A percentile compares a stretch with the other conserved stretches of the same genome.
phyloP scores from a whole-genome alignment of 495 filamentous ascomycete species.

The Aspergillus nanangensis region DNA sequence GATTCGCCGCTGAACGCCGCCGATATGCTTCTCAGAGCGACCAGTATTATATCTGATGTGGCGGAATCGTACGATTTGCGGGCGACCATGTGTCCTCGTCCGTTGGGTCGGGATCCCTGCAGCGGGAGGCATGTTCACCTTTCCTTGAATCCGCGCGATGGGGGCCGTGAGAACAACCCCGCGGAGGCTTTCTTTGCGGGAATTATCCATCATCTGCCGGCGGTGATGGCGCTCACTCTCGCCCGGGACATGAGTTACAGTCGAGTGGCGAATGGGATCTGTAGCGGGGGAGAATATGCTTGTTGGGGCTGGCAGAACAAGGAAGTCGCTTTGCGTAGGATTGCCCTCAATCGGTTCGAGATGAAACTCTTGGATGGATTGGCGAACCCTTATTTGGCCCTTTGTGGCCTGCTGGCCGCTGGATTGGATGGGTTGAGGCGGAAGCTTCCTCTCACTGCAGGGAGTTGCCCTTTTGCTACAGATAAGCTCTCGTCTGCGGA shows the following conservation, averaged over 20 bases:
- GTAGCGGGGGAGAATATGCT: slow-evolving; percentile 71
- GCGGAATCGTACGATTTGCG: slow-evolving; percentile 46
- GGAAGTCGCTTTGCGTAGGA: slow-evolving; percentile 61
- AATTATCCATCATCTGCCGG: slow-evolving; percentile 56
- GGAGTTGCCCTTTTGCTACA: slow-evolving; percentile 51
- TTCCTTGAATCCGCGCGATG: slow-evolving; percentile 39
- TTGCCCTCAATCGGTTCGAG: slow-evolving; percentile 64
- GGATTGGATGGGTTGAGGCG: slow-evolving; percentile 51
- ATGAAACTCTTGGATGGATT: slow-evolving; percentile 65
- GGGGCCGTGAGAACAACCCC: slow-evolving; percentile 25
- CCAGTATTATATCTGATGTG: slow-evolving; percentile 55
- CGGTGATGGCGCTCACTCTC: slow-evolving; percentile 64
- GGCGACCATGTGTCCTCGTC: slow-evolving; percentile 65
- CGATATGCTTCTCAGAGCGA: slow-evolving; percentile 62
- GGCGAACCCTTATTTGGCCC: slow-evolving; percentile 67
- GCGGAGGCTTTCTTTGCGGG: slow-evolving; percentile 61
- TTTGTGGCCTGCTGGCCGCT: slow-evolving; percentile 55
- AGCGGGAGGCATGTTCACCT: slow-evolving; percentile 68
- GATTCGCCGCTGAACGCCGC: slow-evolving; percentile 57
- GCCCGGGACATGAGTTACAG: slow-evolving; percentile 56
- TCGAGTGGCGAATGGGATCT: slow-evolving; percentile 57
- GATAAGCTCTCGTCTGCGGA: slow-evolving; percentile 44
- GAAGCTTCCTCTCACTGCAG: slow-evolving; percentile 32
- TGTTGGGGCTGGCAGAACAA: slow-evolving; percentile 75
- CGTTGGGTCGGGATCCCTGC: slow-evolving; percentile 57